Base-by-base conservation (phyloP, 1,284 basidiomycete genomes). In the Athelia sp. region DNA sequence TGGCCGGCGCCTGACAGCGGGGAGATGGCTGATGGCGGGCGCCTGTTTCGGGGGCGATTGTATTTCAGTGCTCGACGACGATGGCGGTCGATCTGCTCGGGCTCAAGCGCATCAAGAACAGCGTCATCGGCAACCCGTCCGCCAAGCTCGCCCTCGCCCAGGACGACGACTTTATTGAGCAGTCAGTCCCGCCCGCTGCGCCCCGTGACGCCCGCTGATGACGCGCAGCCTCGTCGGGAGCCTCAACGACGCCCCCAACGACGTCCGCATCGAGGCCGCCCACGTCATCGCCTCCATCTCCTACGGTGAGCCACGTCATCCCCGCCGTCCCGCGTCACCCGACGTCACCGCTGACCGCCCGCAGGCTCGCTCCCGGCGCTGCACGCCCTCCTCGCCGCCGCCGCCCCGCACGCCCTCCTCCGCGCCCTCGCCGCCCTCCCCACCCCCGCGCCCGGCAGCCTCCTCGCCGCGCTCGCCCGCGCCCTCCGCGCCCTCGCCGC, bases 241-340 rank as follows among this genome's bases (percentile, higher is more conserved):
- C 47, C 65, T 85, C 3, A 78, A 78, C 49, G 66, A 69, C 22
- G 67, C 71, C 2, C 62, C 66, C 45, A 67, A 78, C 15, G 77
- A 81, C 26, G 70, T 82, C 32, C 76, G 82, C 8, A 72, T 82
- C 44, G 87, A 90, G 58, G 84, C 87, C 0, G 84, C 86, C 0
- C 83, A 88, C 56, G 74, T 90, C 35, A 71, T 90, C 15, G 75
- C 85, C 0, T 90, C 87, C 0, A 70, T 90, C 10, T 76, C 86
- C 0, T 84, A 85, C 53, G 84, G 83, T 82, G 52, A 44, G 62
- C 53, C n/a, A 40, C 15, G 6, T 40, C 36, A n/a, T 40, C 36
- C 6, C 15, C 15, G 36, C 36, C n/a, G 36, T 40, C n/a, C 36
- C 6, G 13, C 13, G 4, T 23, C 19, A 13, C 24, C 43, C 21